Base-by-base conservation (phyloP, 768 basidiomycete genomes). In the Tricholoma bakamatsutake region DNA sequence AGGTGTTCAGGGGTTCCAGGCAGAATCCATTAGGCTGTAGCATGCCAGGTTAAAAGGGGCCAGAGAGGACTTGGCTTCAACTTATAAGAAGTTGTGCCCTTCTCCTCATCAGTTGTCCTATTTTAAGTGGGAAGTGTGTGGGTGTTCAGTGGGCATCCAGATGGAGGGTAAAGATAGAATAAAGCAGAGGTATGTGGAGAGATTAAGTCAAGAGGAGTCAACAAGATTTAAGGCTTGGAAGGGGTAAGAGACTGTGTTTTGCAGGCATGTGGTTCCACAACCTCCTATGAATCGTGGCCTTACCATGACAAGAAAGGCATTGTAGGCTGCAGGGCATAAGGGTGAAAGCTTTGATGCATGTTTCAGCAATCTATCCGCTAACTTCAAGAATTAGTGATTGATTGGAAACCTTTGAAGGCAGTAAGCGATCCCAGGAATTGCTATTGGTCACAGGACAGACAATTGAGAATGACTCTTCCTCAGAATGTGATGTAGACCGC, bases 221-320 rank as follows among this genome's bases (percentile, higher is more conserved):
- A n/a, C n/a, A n/a, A n/a, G n/a, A n/a, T n/a, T n/a, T n/a, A n/a
- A n/a, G n/a, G 24, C 84, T 84, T 55, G 81, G 80, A 9, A 66
- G 69, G 8, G 81, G 80, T n/a, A 73, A 73, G 40, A 61, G 68
- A 27, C 64, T 83, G 5, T 82, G 84, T 61, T 81, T 84, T 60
- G 82, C 70, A 0, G 80, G 1, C 51, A 76, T n/a, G 67, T 80
- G 11, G 62, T 69, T 24, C 87, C 89, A 0, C 79, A 84, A 59
- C 87, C 88, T 1, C 88, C 90, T 0, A 69, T 90, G n/a, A 64
- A 62, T 6, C 72, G 90, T 35, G 88, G 81, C 0, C 65, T 93
- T 42, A 73, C 83, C 61, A 69, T 71, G 40, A 73, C 78, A 1
- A 82, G 83, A 66, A 65, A 71, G 5, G 85, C 88, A 0, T 68